Evolutionary conservation across 345 rosid genomes (phyloP), one percentile per base, ranked within the genome.

Genomic region (Gynandropsis gynandra): DNA sequence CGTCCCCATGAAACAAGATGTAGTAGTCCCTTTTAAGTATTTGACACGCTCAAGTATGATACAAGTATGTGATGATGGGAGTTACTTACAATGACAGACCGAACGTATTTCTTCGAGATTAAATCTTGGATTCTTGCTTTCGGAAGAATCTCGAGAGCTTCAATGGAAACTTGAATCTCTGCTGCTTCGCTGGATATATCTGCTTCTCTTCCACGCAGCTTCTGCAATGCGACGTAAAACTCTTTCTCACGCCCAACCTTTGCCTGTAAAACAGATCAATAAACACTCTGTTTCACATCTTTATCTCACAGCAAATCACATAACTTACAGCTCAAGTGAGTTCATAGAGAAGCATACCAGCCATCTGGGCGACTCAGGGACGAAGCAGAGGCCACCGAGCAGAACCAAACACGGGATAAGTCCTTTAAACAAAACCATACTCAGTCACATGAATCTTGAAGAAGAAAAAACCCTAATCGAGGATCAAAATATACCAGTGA

Each of bases 361-460:
- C 90, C 94, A 89, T 72, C 98, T 80, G 0, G 96, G 98, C 10
- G 98, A 86, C 60, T 87, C 96, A 0, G 96, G 98, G 29, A 87
- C 58, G 48, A 86, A 86, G 55, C 58, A 71, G 17, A 87, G 71
- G 16, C 96, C 98, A 59, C 63, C 59, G 43, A 86, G 79, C 71
- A 83, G 76, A 50, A 79, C 40, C 44, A 86, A 32, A 69, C 95
- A 90, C 0, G 98, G 96, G 42, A 67, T 54, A 46, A 86, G 63
- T 38, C 96, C 97, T 89, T 58, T 52, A 53, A 20, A 33, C 33
- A 36, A 47, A 63, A 43, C 41, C 19, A 39, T 42, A 64, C 54
- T 52, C 7, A 58, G 45, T 44, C 4, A 37, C 16, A 24, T 24
- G 29, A 24, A 24, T 24, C 29, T 24, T 24, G 29, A 24, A 24